Evolutionary conservation across 768 basidiomycete genomes (phyloP).

Genomic region (Scleroderma bovista): DNA sequence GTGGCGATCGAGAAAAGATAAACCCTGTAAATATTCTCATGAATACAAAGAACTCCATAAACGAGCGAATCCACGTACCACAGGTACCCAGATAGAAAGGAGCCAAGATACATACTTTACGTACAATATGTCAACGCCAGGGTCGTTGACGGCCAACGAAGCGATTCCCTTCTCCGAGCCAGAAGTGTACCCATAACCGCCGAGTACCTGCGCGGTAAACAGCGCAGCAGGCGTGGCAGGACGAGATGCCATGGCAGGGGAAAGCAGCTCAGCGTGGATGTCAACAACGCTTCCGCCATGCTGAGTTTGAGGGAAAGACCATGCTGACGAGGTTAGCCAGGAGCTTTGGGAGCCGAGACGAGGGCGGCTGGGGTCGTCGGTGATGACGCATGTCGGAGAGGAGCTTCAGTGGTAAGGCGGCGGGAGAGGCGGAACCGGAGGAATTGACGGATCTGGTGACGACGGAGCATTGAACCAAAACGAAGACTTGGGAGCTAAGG

Average conservation of each 20-base stretch:
- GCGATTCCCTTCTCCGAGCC: conserved; percentile 52
- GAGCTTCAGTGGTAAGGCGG: conserved; percentile 45
- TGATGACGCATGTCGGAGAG: conserved; percentile 38
- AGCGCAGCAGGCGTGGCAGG: conserved; percentile 46
- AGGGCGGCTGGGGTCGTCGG: conserved; percentile 41
- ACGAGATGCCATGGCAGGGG: conserved; percentile 34
- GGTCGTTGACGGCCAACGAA: conserved; percentile 39
- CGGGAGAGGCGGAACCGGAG: conserved; percentile 55
- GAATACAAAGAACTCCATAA: background rate
- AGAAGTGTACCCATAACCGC: conserved; percentile 61
- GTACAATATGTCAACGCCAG: conserved; percentile 50
- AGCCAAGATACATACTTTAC: conserved; percentile 58
- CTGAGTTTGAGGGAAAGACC: conserved; percentile 60
- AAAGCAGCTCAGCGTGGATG: conserved; percentile 37
- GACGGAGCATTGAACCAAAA: conserved; percentile 55
- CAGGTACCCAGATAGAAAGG: conserved; percentile 60
- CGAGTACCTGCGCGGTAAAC: conserved; percentile 56
- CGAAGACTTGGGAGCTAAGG: conserved; percentile 46
- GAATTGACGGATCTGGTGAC: conserved; percentile 39
- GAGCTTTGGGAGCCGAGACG: conserved; percentile 65
- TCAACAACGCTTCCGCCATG: conserved; percentile 37
- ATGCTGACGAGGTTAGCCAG: conserved; percentile 67
- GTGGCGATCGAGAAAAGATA: conserved; percentile 41
- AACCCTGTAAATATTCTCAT: conserved; percentile 34
- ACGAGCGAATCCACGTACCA: conserved; percentile 41